A percentile compares a stretch with the other conserved stretches of the same genome.
phyloP scores from a whole-genome alignment of 495 filamentous ascomycete species.

The Aspergillus mulundensis region DNA sequence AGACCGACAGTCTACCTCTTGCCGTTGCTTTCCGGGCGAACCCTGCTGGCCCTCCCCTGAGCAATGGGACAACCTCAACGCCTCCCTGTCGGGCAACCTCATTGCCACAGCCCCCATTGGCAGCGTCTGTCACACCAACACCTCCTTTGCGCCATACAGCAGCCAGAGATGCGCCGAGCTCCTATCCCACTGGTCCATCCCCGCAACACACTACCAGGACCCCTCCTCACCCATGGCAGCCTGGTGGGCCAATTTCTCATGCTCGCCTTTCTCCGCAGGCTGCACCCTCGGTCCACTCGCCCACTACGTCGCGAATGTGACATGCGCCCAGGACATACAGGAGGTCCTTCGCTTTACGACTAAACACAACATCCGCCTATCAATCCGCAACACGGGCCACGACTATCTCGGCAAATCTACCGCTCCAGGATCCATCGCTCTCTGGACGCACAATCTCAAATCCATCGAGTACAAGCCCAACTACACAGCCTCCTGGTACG shows the following conservation, averaged over 20 bases:
- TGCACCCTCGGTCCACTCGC: too few species aligned
- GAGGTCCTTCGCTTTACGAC: slow-evolving; percentile 44
- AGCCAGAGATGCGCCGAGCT: slow-evolving; percentile 23
- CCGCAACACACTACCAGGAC: slow-evolving; percentile 3
- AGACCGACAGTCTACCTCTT: too few species aligned
- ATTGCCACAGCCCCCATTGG: slow-evolving; percentile 50
- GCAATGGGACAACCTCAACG: slow-evolving; percentile 48
- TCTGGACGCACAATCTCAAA: too few species aligned
- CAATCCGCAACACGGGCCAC: slow-evolving; percentile 57
- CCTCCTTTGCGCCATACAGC: slow-evolving; percentile 26
- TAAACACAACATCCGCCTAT: slow-evolving; percentile 50
- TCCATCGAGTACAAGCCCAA: too few species aligned
- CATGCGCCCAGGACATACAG: slow-evolving; percentile 19
- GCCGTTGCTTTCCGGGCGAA: too few species aligned
- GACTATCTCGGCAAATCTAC: slow-evolving; percentile 42
- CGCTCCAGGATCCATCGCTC: too few species aligned
- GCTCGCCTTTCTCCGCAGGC: slow-evolving; percentile 14
- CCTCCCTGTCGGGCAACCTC: slow-evolving; percentile 46
- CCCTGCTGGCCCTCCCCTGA: too few species aligned
- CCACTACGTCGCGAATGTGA: slow-evolving; percentile 35
- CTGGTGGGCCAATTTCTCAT: slow-evolving; percentile 20
- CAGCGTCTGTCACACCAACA: slow-evolving; percentile 50
- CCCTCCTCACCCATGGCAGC: slow-evolving; percentile 17
- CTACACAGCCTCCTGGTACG: too few species aligned
- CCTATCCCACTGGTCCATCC: slow-evolving; percentile 23